Conservation (phyloP, 768 basidiomycete genomes). For the Podaxis sp. region DNA sequence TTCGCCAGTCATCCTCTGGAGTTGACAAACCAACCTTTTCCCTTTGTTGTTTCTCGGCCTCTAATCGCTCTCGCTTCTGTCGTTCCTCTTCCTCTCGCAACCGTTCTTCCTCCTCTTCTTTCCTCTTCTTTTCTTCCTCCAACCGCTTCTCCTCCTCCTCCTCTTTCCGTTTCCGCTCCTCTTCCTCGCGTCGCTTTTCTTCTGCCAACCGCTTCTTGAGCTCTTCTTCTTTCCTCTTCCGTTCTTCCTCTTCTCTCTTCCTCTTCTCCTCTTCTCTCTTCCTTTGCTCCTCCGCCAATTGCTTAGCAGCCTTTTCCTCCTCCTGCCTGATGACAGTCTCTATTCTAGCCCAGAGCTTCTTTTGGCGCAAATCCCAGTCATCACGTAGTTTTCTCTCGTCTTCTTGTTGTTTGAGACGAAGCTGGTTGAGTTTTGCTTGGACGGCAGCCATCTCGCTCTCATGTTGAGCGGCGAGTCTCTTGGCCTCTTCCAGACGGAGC, state of each 20-base stretch:
- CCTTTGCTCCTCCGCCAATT: constrained; percentile 56
- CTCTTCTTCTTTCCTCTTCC: constrained; percentile 37
- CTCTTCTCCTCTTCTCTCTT: constrained; percentile 56
- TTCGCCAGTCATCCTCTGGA: constrained; percentile 63
- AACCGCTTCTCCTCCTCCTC: constrained; percentile 38
- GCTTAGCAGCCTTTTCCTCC: constrained; percentile 54
- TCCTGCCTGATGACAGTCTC: constrained; percentile 62
- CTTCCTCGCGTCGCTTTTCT: constrained; percentile 41
- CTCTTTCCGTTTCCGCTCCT: constrained; percentile 40
- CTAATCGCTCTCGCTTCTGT: constrained; percentile 26
- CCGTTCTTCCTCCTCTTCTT: constrained; percentile 33
- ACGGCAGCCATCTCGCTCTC: constrained; percentile 54
- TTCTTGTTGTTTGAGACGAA: constrained; percentile 43
- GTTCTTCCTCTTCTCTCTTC: constrained; percentile 45
- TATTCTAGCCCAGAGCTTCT: constrained; percentile 52
- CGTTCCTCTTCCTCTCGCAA: constrained; percentile 37
- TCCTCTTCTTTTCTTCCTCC: constrained; percentile 36
- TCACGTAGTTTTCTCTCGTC: constrained; percentile 44
- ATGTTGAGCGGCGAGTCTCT: constrained; percentile 38
- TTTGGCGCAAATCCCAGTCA: constrained; percentile 53
- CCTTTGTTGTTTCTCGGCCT: constrained; percentile 27
- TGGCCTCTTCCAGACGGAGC: constrained; percentile 29
- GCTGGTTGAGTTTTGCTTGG: constrained; percentile 36
- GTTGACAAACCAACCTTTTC: constrained; percentile 48
- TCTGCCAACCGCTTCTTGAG: constrained; percentile 46